Percentiles rank a stretch among this genome's conserved stretches.
These are phyloP conservation scores for Spirogloea muscicola DNA, from an alignment of 139 green algal species.

Conservation along the genomic window DNA sequence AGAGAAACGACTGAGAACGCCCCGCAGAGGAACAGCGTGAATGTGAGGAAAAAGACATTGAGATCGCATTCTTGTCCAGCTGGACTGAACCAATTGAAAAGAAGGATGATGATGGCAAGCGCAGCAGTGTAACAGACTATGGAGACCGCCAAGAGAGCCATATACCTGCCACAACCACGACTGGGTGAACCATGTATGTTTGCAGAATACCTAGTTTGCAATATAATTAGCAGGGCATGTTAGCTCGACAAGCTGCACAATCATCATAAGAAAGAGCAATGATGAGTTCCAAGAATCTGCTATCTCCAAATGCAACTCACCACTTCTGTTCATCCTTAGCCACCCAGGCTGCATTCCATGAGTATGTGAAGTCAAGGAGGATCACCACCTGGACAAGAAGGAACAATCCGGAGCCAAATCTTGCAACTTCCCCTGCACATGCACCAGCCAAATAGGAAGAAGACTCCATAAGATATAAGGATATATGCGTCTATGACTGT, in stretches of 20 bases:
- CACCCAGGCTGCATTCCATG: constrained; percentile 91
- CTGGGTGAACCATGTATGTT: too few species aligned
- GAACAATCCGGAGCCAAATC: constrained; percentile 82
- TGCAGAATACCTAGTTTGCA: too few species aligned
- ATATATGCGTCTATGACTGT: too few species aligned
- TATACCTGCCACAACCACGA: too few species aligned
- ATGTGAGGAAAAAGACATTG: constrained; percentile 82
- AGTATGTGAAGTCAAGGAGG: constrained; percentile 85
- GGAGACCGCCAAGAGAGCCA: constrained; percentile 73
- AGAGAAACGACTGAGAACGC: constrained; percentile 54
- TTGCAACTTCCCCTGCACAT: constrained; percentile 68
- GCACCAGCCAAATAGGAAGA: too few species aligned
- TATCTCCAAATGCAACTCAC: too few species aligned
- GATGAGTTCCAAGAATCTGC: too few species aligned
- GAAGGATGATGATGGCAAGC: constrained; percentile 62
- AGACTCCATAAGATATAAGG: too few species aligned
- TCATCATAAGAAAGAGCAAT: too few species aligned
- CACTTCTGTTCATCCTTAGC: constrained; percentile 73
- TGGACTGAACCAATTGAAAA: constrained; percentile 87
- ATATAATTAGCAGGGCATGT: too few species aligned
- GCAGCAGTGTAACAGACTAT: constrained; percentile 56
- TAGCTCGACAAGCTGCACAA: too few species aligned
- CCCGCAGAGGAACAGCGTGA: constrained; percentile 68
- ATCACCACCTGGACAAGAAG: constrained; percentile 94
- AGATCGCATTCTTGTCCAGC: constrained; percentile 68